These are phyloP conservation scores for Agapanthus africanus DNA, from an alignment of 106 monocot species.

Conservation along the genomic window DNA sequence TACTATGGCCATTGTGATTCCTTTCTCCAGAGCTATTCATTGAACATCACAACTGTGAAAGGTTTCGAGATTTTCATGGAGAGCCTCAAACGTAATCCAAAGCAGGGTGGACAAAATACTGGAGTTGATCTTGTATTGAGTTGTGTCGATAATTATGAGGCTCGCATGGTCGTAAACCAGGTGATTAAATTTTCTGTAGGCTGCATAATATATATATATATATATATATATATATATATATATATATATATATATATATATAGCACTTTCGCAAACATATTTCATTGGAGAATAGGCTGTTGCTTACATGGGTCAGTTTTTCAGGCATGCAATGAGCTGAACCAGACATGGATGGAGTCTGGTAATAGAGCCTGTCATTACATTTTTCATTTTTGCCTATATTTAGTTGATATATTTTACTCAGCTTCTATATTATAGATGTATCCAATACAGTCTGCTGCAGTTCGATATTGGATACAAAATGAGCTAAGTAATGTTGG, in stretches of 20 bases:
- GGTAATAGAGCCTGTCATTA: constrained; percentile 41
- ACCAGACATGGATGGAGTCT: constrained; percentile 98
- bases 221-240: neutral
- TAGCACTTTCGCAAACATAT: neutral
- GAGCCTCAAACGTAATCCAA: constrained; percentile 51
- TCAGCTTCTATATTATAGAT: neutral
- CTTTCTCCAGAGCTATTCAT: constrained; percentile 74
- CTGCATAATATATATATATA: neutral
- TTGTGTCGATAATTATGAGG: constrained; percentile 99
- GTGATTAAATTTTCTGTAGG: constrained; percentile 23
- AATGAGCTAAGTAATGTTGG: neutral
- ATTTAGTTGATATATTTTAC: neutral
- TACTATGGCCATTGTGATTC: constrained; percentile 4
- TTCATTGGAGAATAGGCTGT: neutral
- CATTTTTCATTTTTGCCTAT: neutral
- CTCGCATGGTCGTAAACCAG: constrained; percentile 99
- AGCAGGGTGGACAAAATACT: constrained; percentile 21
- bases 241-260: neutral
- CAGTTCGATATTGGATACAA: neutral
- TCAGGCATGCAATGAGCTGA: constrained; percentile 97
- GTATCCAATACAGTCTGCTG: neutral
- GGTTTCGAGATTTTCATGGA: constrained; percentile 85
- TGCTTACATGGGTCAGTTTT: constrained; percentile 10
- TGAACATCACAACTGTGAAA: constrained; percentile 91
- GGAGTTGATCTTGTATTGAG: constrained; percentile 97